Evolutionary conservation across 495 filamentous ascomycete genomes (phyloP).

Genomic region (Penicilliopsis zonata): DNA sequence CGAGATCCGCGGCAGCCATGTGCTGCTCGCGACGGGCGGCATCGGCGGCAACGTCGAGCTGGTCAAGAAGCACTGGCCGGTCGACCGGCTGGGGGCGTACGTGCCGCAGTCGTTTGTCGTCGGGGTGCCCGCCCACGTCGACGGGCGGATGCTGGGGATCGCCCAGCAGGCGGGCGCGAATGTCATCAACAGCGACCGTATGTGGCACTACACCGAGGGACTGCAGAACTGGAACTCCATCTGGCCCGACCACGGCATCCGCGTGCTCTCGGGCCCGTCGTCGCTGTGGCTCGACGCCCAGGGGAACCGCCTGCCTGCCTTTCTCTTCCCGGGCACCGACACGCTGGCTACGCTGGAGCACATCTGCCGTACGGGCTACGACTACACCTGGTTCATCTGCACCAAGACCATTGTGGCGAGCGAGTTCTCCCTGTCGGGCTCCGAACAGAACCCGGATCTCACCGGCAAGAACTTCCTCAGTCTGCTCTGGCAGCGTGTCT

Average conservation of each 20-base stretch:
- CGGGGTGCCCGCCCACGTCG: neutral
- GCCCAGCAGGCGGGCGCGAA: neutral
- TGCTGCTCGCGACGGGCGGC: constrained; percentile 33
- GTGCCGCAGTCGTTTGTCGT: neutral
- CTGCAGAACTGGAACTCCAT: neutral
- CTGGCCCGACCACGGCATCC: constrained; percentile 30
- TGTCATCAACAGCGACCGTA: constrained; percentile 1
- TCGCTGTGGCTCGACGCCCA: constrained; percentile 42
- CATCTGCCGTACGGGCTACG: constrained; percentile 40
- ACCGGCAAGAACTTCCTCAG: constrained; percentile 37
- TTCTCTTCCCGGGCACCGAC: constrained; percentile 36
- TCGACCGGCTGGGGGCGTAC: constrained; percentile 7
- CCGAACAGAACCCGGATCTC: constrained; percentile 42
- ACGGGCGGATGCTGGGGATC: constrained; percentile 1
- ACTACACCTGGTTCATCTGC: constrained; percentile 44
- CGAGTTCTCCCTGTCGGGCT: constrained; percentile 41
- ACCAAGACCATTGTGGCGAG: constrained; percentile 36
- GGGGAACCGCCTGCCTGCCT: constrained; percentile 35
- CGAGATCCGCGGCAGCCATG: constrained; percentile 29
- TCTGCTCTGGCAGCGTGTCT: constrained; percentile 30
- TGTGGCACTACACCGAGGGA: constrained; percentile 1
- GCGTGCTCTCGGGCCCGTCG: constrained; percentile 12
- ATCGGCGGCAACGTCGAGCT: constrained; percentile 39
- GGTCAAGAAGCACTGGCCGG: constrained; percentile 32
- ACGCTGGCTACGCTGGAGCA: constrained; percentile 38